These are phyloP conservation scores for Leccinum ochraceum DNA, from an alignment of 768 basidiomycete species.

Conservation along the genomic window DNA sequence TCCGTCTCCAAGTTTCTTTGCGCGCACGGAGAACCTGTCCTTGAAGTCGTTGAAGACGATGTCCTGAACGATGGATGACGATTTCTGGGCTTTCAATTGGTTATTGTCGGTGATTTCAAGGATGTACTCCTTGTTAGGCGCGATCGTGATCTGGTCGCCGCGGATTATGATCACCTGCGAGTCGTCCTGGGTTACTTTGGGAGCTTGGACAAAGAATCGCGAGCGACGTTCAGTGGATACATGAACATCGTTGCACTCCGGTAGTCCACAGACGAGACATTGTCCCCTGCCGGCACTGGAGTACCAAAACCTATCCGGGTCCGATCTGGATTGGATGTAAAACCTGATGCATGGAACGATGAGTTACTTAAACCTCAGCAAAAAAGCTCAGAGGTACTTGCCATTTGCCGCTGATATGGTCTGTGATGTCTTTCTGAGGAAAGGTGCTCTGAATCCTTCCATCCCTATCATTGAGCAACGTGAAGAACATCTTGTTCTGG, in stretches of 20 bases:
- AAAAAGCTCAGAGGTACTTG: not conserved
- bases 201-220: not conserved
- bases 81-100: not conserved
- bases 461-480: not conserved
- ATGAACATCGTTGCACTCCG: not conserved
- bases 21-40: not conserved
- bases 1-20: not conserved
- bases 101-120: not conserved
- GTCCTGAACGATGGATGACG: not conserved
- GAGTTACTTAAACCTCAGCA: not conserved
- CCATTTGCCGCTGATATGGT: not conserved
- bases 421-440: not conserved
- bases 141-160: not conserved
- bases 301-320: not conserved
- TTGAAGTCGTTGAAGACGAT: not conserved
- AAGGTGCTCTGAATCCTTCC: not conserved
- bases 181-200: too few species aligned
- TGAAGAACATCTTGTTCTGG: not conserved
- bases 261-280: not conserved
- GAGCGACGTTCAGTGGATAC: not conserved
- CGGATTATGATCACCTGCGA: not conserved
- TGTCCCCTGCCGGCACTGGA: not conserved
- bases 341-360: not conserved
- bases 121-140: not conserved
- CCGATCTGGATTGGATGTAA: not conserved